Base-by-base conservation (phyloP, 306 rosid species). In the Rosa multiflora region DNA sequence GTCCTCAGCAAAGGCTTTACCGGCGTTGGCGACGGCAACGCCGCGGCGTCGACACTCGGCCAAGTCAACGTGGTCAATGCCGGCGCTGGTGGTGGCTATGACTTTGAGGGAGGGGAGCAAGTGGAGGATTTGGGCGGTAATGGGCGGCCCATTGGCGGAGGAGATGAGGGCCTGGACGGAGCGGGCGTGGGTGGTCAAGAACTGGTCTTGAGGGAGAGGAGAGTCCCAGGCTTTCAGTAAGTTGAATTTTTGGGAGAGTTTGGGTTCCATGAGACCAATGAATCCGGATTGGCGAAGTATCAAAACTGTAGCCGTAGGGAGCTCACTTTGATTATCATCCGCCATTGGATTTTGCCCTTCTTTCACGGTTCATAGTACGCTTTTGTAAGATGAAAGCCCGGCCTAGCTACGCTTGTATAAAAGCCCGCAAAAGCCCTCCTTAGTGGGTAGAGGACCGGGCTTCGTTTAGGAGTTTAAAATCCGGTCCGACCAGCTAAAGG, bases 1-100 rank as follows among this genome's bases (percentile, higher is more conserved):
- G 42, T 89, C 91, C 29, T 79, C 87, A 0, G 91, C 80, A 37
- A 47, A 88, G 4, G 78, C 2, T 67, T 59, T 77, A 6, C 85
- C 80, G 1, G 87, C 84, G n/a, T 49, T 63, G 58, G 89, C 88
- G 8, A 89, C 6, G 74, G 71, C 67, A 4, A 85, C 23, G 11
- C 72, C 75, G 18, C 78, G 83, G 7, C 75, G 66, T 44, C 53
- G 72, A 17, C 80, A 77, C 59, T 77, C 79, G 2, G 72, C 10
- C 46, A 82, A 63, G 69, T 86, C 80, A 20, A 86, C 46, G 66
- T 77, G 88, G 15, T 86, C 72, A 46, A 86, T 29, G 51, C 88
- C 84, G 17, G 40, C 46, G 80, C 80, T 77, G 82, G 72, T 1
- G 29, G 80, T 84, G 68, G 70, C 75, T 20, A 79, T 51, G 55